Conservation (phyloP, 148 eudicot species). For the Selenicereus undatus region DNA sequence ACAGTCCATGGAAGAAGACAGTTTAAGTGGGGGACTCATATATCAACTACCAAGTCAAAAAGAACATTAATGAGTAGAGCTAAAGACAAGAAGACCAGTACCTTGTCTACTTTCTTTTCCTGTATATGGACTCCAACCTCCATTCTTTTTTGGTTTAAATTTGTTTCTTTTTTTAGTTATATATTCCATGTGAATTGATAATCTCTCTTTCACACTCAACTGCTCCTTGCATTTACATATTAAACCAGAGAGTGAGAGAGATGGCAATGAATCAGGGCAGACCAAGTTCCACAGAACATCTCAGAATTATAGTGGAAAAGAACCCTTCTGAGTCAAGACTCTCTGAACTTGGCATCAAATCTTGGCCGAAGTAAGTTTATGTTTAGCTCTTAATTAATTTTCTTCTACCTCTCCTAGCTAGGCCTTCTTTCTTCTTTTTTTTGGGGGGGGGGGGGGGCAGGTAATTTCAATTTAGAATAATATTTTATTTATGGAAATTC, state of each 20-base stretch:
- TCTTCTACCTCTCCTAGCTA: too few species aligned
- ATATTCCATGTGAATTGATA: neutral
- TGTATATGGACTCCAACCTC: neutral
- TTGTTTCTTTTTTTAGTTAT: neutral
- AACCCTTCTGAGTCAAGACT: conserved; percentile 48
- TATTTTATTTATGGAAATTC: too few species aligned
- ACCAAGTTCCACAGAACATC: conserved; percentile 9
- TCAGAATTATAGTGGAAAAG: conserved; percentile 49
- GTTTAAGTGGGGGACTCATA: too few species aligned
- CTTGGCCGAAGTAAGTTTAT: conserved; percentile 73
- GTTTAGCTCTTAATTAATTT: too few species aligned
- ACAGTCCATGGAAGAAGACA: too few species aligned
- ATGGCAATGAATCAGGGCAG: conserved; percentile 9
- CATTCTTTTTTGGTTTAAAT: neutral
- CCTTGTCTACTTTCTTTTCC: conserved; percentile 6
- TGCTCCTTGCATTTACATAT: too few species aligned
- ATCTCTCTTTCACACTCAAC: neutral
- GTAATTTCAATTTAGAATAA: too few species aligned
- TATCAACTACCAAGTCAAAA: conserved; percentile 17
- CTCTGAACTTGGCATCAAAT: conserved; percentile 59
- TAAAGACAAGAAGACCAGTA: neutral
- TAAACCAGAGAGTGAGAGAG: neutral
- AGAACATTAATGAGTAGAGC: conserved; percentile 10
- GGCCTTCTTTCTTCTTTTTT: too few species aligned
- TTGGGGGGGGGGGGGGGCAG: too few species aligned